Evolutionary conservation across 441 rosid species (phyloP).

Genomic region (Hura crepitans): DNA sequence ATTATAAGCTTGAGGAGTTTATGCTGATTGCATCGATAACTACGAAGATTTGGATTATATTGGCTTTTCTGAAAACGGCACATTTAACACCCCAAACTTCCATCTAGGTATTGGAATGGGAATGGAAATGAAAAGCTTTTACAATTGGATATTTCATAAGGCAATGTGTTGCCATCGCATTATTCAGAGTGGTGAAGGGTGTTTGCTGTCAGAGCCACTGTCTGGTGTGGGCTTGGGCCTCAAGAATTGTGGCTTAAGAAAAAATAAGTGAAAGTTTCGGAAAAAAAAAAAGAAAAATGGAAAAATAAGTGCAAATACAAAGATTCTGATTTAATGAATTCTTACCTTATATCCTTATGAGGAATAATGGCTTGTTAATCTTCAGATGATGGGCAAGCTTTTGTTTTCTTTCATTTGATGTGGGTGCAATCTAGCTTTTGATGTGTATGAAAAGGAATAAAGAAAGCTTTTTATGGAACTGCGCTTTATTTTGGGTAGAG

Average conservation of each 20-base stretch:
- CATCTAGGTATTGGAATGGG: neutral
- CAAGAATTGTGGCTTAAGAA: neutral
- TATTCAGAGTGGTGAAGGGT: neutral
- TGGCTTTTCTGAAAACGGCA: neutral
- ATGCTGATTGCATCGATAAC: neutral
- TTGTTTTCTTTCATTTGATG: neutral
- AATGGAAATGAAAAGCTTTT: too few species aligned
- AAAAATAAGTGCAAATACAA: too few species aligned
- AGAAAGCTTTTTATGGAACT: neutral
- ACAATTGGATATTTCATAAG: neutral
- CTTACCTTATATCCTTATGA: neutral
- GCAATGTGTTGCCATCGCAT: neutral
- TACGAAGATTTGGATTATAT: neutral
- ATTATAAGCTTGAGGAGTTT: neutral
- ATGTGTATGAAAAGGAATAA: neutral
- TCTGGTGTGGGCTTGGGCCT: conserved; percentile 6
- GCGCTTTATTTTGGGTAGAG: neutral
- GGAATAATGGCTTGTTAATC: neutral
- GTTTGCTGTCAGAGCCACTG: neutral
- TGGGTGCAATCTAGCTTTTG: neutral
- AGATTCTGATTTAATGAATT: too few species aligned
- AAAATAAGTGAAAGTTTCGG: too few species aligned
- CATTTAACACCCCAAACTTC: neutral
- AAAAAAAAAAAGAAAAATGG: too few species aligned
- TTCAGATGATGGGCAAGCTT: neutral